Percentiles rank a stretch among this genome's conserved stretches.
Conservation (phyloP, 2,329 filamentous ascomycete genomes). For the Colletotrichum sp. region DNA sequence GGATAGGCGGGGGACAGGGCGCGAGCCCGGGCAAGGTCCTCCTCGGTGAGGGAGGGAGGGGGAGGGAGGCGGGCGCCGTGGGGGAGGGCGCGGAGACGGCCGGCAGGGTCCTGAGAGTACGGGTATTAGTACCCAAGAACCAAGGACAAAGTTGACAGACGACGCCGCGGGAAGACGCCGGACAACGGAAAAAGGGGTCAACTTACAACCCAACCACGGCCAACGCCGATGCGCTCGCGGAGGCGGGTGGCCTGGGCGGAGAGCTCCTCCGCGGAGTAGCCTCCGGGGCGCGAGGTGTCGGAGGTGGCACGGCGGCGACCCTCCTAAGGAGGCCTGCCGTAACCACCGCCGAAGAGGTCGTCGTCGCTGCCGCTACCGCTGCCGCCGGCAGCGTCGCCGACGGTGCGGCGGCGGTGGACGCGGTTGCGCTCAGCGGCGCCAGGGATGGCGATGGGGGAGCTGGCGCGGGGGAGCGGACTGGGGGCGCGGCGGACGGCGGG, state of each 20-base stretch:
- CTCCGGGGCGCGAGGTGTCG: slow-evolving; percentile 2
- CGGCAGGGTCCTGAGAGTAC: not conserved
- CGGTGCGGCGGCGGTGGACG: not conserved
- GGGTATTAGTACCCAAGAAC: not conserved
- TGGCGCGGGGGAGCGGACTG: not conserved
- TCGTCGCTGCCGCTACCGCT: not conserved
- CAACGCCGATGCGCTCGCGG: not conserved
- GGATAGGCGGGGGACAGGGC: not conserved
- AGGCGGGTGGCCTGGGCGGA: not conserved
- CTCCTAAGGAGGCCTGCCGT: slow-evolving; percentile 1
- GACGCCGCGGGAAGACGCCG: too few relatives aligned
- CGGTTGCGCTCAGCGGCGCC: not conserved
- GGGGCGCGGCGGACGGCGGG: not conserved
- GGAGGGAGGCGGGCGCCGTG: not conserved
- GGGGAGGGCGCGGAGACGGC: slow-evolving; percentile 10
- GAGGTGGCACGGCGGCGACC: slow-evolving; percentile 10
- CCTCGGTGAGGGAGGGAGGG: slow-evolving; percentile 6
- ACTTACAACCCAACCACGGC: not conserved
- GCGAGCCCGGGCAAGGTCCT: not conserved
- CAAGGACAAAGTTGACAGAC: not conserved
- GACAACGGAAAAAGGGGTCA: too few relatives aligned
- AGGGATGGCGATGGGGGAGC: not conserved
- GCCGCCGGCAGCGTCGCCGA: not conserved
- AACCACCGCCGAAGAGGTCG: not conserved
- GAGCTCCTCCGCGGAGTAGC: slow-evolving; percentile 3